A percentile compares a stretch with the other conserved stretches of the same genome.
These are phyloP conservation scores for Datisca glomerata DNA, from an alignment of 306 rosid species.

Conservation along the genomic window DNA sequence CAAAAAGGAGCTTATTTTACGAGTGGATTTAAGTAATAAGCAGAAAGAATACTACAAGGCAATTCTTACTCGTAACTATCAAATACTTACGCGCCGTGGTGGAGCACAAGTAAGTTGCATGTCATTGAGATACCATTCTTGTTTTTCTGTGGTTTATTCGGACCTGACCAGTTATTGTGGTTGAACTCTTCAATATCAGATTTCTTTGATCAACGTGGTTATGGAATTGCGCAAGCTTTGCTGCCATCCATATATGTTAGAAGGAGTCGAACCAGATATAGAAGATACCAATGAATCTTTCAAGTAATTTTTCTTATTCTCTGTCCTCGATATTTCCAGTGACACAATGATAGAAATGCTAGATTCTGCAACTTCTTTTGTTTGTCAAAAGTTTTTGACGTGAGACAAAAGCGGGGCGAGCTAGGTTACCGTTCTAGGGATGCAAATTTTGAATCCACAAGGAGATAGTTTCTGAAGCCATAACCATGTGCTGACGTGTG, in stretches of 20 bases:
- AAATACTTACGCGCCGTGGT: slow-evolving; percentile 88
- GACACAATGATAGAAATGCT: background rate
- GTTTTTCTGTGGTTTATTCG: background rate
- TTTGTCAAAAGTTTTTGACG: slow-evolving; percentile 4
- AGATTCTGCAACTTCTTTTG: slow-evolving; percentile 2
- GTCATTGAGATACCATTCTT: slow-evolving; percentile 5
- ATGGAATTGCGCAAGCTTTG: slow-evolving; percentile 98
- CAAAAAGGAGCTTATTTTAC: slow-evolving; percentile 90
- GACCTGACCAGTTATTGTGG: slow-evolving; percentile 10
- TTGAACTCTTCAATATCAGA: slow-evolving; percentile 40
- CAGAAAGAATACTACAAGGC: slow-evolving; percentile 98
- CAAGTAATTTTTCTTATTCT: slow-evolving; percentile 41
- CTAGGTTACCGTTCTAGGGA: too few relatives aligned
- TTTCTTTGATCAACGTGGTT: slow-evolving; percentile 94
- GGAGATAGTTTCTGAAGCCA: too few relatives aligned
- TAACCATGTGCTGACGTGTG: slow-evolving; percentile 4
- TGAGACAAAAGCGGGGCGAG: too few relatives aligned
- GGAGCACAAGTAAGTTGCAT: slow-evolving; percentile 74
- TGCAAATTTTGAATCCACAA: too few relatives aligned
- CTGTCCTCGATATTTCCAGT: slow-evolving; percentile 2
- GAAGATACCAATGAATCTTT: slow-evolving; percentile 61
- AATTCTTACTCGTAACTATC: slow-evolving; percentile 94
- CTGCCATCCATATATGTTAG: slow-evolving; percentile 95
- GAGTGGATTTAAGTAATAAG: slow-evolving; percentile 83
- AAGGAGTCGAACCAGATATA: slow-evolving; percentile 96